Base-by-base conservation (phyloP, 169 alveolate genomes). In the Plasmodium sp. region DNA sequence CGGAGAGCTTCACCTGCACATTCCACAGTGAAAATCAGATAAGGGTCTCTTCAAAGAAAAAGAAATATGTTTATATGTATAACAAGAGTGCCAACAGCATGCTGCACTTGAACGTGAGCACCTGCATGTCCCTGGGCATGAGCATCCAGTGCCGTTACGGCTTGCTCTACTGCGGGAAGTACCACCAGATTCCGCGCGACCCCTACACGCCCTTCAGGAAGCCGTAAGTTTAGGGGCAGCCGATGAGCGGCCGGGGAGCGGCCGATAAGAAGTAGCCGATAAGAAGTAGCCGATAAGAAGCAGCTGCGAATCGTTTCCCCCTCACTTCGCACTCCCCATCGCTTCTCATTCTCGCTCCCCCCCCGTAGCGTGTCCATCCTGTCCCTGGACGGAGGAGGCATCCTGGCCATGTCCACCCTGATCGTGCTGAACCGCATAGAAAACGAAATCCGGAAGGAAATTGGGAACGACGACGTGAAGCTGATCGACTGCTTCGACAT, bases 301-400 rank as follows among this genome's bases (percentile, higher is more conserved):
- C 27, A 22, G 27, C 45, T 39, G 7, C 45, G 9, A 39, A 39
- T 0, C 45, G 7, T 7, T 39, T 5, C 45, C 45, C 45, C 4
- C 9, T 48, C 6, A 7, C 77, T 27, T 45, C 33, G 34, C 54
- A 48, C 5, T 7, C 12, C 5, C 58, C 10, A 2, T 10, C 4
- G 56, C 58, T 48, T 10, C 4, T 2, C 6, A 9, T 0, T 12
- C 58, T 0, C 58, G 39, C 43, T 18, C n/a, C 82, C 91, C 41
- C 51, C 39, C 27, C 48, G 56, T 75, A 80, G 97, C 51, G 96
- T 96, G n/a, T 95, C 97, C n/a, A 93, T 97, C 4, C 77, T 97
- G 45, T 93, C 97, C 41, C 92, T 97, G n/a, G 98, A 97, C 73
- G 96, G 97, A 75, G 96, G 98, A 31, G 98, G 97, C 2, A 94